Base-by-base conservation (phyloP, 1,284 basidiomycete species). In the Leucoagaricus sp. region DNA sequence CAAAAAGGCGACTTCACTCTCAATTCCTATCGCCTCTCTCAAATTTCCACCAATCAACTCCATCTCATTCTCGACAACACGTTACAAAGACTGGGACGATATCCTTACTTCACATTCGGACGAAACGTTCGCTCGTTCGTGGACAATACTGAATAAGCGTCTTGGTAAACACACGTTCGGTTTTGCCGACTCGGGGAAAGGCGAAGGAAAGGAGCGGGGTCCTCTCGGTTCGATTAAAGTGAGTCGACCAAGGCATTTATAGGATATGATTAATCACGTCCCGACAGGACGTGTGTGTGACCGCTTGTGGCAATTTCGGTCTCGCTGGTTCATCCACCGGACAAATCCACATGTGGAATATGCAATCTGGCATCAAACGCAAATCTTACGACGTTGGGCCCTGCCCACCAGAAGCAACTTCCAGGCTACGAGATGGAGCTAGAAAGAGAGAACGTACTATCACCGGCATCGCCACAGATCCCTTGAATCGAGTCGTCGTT, bases 11-110 rank as follows among this genome's bases (percentile, higher is more conserved):
- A 84, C 86, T 0, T 83, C 84, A 1, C 78, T 96, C 2, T 92
- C 91, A 7, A 86, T 94, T 28, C 87, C 93, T 0, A 74, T 94
- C 1, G 80, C 88, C 3, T 88, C 87, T 0, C 80, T 97, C 53
- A 96, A 96, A 70, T 86, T 91, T 63, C 86, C 93, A 10, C 79
- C 91, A 0, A 81, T 96, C 40, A 86, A 85, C 4, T 80, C 89
- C 7, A 73, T 98, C 9, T 86, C 93, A 0, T 90, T 87, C 72
- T 94, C 93, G 4, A 81, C 85, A 2, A 83, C 88, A 3, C 83
- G 95, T 21, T 82, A 93, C 17, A 96, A 95, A 69, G 96, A 99
- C 63, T 99, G 97, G 97, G 96, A 98, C 67, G 94, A 99, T 65
- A 89, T 99, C 41, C 72, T 99, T 4, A 96, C 96, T 8, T 86